Percentiles rank a stretch among this genome's conserved stretches.
phyloP scores from a whole-genome alignment of 176 grass and related monocot genomes.

The Cenchrus fungigraminus region DNA sequence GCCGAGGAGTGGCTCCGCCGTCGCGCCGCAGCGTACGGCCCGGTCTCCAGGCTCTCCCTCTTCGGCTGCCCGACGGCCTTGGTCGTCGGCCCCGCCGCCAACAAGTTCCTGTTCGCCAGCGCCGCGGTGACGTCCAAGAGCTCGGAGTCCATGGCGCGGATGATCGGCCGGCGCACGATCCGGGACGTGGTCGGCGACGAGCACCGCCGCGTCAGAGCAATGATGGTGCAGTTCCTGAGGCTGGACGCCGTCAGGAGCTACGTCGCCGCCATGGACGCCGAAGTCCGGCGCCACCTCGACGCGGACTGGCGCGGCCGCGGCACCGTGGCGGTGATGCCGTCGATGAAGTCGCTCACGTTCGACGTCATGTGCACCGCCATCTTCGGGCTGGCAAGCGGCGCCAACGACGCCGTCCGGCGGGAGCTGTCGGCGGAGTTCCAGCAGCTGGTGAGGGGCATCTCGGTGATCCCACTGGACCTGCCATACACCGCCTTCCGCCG shows the following conservation, averaged over 20 bases:
- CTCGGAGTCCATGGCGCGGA: neutral
- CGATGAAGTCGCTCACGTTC: conserved; percentile 52
- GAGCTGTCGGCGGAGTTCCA: conserved; percentile 37
- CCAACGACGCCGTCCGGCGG: neutral
- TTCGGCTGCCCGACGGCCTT: conserved; percentile 30
- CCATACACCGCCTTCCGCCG: conserved; percentile 36
- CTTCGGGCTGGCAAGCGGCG: conserved; percentile 19
- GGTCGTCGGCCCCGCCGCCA: neutral
- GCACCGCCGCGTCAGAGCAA: conserved; percentile 31
- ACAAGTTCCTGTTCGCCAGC: conserved; percentile 48
- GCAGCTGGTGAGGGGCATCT: conserved; percentile 31
- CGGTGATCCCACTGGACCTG: conserved; percentile 34
- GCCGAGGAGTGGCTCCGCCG: conserved; percentile 35
- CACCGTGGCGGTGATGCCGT: conserved; percentile 32
- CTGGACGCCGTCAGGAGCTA: conserved; percentile 21
- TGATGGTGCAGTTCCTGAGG: conserved; percentile 38
- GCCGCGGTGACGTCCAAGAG: neutral
- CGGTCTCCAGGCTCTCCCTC: conserved; percentile 35
- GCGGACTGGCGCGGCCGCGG: neutral
- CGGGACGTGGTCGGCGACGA: conserved; percentile 33
- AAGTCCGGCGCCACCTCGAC: conserved; percentile 39
- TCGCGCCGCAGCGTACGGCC: neutral
- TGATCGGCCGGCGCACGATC: neutral
- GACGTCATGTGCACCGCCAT: conserved; percentile 36
- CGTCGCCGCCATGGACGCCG: conserved; percentile 33